Conservation (phyloP, 2,329 filamentous ascomycete species). For the Lasiodiplodia theobromae region DNA sequence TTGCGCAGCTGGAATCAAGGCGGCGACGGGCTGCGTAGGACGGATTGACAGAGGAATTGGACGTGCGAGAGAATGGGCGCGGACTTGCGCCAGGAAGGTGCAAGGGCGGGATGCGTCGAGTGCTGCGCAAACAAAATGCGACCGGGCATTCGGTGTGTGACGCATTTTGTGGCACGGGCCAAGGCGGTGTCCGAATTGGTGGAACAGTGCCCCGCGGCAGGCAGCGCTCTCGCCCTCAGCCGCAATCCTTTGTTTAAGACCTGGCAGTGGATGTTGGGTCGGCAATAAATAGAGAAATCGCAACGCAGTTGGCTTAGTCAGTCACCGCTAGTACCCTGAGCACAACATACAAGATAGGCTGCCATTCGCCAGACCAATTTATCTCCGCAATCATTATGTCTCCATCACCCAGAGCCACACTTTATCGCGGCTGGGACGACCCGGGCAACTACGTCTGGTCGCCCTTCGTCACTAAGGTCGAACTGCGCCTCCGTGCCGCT, state of each 20-base stretch:
- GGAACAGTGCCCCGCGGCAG: background rate
- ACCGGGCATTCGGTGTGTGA: background rate
- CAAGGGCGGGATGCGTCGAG: background rate
- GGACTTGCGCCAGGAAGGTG: constrained; percentile 4
- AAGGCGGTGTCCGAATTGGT: background rate
- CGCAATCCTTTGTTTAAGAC: background rate
- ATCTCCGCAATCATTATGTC: background rate
- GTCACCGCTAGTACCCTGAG: background rate
- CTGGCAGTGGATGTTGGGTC: background rate
- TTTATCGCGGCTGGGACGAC: constrained; percentile 60
- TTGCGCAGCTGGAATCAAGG: background rate
- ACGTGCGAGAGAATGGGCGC: background rate
- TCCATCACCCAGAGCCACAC: constrained; percentile 39
- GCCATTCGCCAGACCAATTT: too few species aligned
- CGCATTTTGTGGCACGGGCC: constrained; percentile 3
- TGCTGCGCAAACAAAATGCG: constrained; percentile 6
- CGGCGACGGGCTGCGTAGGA: background rate
- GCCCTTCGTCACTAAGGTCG: constrained; percentile 68
- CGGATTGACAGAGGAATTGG: background rate
- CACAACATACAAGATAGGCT: background rate
- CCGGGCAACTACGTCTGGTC: constrained; percentile 61
- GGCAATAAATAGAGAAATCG: background rate
- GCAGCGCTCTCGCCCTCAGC: background rate
- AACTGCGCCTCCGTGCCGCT: constrained; percentile 65
- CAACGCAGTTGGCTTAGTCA: background rate